Percentiles rank a stretch among this genome's conserved stretches.
Conservation (phyloP, 2,329 filamentous ascomycete species). For the Penicillium frequentans region DNA sequence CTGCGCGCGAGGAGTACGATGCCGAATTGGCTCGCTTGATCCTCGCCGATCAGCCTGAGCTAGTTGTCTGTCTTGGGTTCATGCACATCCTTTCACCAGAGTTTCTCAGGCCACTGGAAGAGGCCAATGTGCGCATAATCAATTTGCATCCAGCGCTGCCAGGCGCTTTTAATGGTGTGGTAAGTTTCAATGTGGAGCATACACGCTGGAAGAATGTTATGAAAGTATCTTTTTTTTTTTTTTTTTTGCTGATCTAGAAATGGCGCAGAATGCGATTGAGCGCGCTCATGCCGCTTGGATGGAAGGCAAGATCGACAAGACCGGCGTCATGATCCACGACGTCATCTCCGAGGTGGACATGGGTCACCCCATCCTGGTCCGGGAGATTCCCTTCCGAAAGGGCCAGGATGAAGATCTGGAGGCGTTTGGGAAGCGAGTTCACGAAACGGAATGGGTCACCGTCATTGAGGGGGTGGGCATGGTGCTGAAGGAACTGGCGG, state of each 20-base stretch:
- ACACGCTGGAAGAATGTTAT: background rate
- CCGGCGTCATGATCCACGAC: slow-evolving; percentile 86
- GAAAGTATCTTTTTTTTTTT: background rate
- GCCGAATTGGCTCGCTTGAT: slow-evolving; percentile 70
- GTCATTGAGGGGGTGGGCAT: slow-evolving; percentile 69
- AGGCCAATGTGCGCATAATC: slow-evolving; percentile 66
- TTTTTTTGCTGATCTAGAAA: background rate
- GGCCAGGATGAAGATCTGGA: slow-evolving; percentile 63
- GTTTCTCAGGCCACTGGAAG: slow-evolving; percentile 69
- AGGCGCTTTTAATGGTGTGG: slow-evolving; percentile 73
- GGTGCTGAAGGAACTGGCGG: slow-evolving; percentile 33
- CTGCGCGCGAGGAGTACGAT: slow-evolving; percentile 69
- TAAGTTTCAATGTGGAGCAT: slow-evolving; percentile 24
- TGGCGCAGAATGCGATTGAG: slow-evolving; percentile 65
- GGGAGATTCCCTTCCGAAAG: slow-evolving; percentile 65
- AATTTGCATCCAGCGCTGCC: slow-evolving; percentile 78
- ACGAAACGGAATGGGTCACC: slow-evolving; percentile 71
- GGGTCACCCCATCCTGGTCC: slow-evolving; percentile 69
- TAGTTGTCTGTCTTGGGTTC: slow-evolving; percentile 82
- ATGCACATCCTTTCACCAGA: slow-evolving; percentile 76
- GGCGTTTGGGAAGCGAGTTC: slow-evolving; percentile 70
- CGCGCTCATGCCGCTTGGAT: slow-evolving; percentile 73
- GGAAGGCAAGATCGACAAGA: slow-evolving; percentile 65
- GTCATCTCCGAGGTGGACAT: slow-evolving; percentile 79
- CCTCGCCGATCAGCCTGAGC: slow-evolving; percentile 63